A percentile compares a stretch with the other conserved stretches of the same genome.
These are phyloP conservation scores for Apiospora phragmitis DNA, from an alignment of 2,329 filamentous ascomycete genomes.

Conservation along the genomic window DNA sequence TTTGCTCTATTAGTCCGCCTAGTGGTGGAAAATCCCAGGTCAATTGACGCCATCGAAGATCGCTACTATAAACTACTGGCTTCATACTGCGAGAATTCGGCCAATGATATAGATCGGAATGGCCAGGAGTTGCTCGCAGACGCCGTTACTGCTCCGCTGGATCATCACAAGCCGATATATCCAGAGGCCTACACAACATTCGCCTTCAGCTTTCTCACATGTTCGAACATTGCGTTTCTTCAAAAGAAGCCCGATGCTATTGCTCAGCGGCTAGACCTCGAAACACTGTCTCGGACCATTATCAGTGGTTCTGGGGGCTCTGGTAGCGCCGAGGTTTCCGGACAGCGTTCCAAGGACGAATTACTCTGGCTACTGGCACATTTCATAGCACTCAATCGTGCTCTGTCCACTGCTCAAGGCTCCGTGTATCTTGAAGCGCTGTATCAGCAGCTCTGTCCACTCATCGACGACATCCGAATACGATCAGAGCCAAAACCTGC, in stretches of 20 bases:
- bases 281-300: conserved; percentile 44
- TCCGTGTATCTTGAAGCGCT: conserved; percentile 49
- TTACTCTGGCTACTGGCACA: conserved; percentile 68
- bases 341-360: conserved; percentile 34
- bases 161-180: neutral
- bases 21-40: conserved; percentile 27
- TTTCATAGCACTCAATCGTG: conserved; percentile 59
- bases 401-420: conserved; percentile 24
- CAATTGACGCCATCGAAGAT: conserved; percentile 27
- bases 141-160: conserved; percentile 27
- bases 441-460: conserved; percentile 53
- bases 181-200: conserved; percentile 27
- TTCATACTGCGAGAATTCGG: conserved; percentile 31
- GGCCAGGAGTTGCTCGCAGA: conserved; percentile 22
- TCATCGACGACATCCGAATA: conserved; percentile 52
- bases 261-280: conserved; percentile 38
- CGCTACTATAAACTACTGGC: conserved; percentile 44
- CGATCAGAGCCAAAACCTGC: conserved; percentile 25
- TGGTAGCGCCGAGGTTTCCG: neutral
- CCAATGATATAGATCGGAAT: neutral
- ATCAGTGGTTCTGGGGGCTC: conserved; percentile 32
- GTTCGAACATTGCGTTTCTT: conserved; percentile 38
- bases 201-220: conserved; percentile 31
- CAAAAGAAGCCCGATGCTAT: conserved; percentile 40
- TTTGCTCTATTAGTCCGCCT: conserved; percentile 38